Conservation (phyloP, 1,139 yeast species). For the Torulaspora globosa region DNA sequence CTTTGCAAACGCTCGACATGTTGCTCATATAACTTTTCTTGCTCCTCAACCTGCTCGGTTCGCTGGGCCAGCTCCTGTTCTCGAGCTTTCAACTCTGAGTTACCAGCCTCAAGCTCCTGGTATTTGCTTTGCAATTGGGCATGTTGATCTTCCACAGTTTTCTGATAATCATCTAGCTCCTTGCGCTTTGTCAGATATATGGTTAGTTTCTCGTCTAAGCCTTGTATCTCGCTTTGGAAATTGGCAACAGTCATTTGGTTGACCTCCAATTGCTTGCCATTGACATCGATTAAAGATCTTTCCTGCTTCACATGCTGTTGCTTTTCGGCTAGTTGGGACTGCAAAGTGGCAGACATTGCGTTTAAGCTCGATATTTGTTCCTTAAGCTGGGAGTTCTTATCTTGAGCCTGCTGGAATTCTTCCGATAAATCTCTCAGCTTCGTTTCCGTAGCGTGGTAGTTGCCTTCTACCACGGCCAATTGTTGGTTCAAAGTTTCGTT, state of each 20-base stretch:
- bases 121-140: conserved; percentile 40
- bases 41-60: conserved; percentile 34
- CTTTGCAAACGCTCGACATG: conserved; percentile 38
- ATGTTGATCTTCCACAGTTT: conserved; percentile 38
- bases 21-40: conserved; percentile 38
- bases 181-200: conserved; percentile 33
- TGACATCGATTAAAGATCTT: conserved; percentile 59
- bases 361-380: conserved; percentile 65
- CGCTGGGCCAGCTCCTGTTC: conserved; percentile 37
- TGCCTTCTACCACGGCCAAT: conserved; percentile 76
- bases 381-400: conserved; percentile 58
- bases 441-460: conserved; percentile 64
- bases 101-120: conserved; percentile 28
- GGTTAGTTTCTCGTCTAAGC: conserved; percentile 35
- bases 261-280: conserved; percentile 64
- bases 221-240: conserved; percentile 49
- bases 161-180: conserved; percentile 41
- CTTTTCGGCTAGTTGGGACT: conserved; percentile 50
- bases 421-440: conserved; percentile 61
- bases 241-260: conserved; percentile 45
- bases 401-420: conserved; percentile 60
- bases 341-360: conserved; percentile 60
- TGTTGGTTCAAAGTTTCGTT: conserved; percentile 71
- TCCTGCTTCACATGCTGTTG: conserved; percentile 56
- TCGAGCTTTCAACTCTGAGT: conserved; percentile 31